phyloP scores from a whole-genome alignment of 352 stramenopile species.

The Saprolegnia diclina region DNA sequence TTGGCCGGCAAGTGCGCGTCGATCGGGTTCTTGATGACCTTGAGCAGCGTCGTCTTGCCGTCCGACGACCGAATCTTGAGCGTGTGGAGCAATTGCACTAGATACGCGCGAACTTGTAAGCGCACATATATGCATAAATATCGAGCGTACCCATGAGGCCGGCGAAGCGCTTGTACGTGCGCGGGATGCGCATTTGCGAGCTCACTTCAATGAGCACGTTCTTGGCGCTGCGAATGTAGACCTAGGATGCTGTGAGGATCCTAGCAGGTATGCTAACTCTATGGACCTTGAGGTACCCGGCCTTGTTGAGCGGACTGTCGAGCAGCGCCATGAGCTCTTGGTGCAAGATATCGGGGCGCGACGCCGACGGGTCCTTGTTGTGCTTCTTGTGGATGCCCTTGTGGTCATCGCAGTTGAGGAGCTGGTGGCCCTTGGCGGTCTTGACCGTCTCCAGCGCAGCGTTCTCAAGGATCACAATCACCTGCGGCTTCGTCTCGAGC shows the following conservation, averaged over 20 bases:
- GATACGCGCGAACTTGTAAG: slow-evolving; percentile 25
- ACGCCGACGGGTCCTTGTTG: slow-evolving; percentile 94
- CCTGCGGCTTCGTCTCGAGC: slow-evolving; percentile 38
- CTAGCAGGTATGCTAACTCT: not conserved
- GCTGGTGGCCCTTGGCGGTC: slow-evolving; percentile 97
- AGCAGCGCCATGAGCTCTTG: slow-evolving; percentile 98
- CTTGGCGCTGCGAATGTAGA: slow-evolving; percentile 96
- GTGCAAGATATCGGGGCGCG: slow-evolving; percentile 98
- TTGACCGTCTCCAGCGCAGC: slow-evolving; percentile 99
- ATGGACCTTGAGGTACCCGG: slow-evolving; percentile 91
- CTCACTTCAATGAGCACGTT: slow-evolving; percentile 98
- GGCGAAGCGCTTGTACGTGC: slow-evolving; percentile 98
- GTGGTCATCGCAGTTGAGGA: slow-evolving; percentile 99
- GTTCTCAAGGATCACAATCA: slow-evolving; percentile 98
- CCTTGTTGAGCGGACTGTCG: slow-evolving; percentile 99
- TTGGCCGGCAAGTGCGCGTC: slow-evolving; percentile 95
- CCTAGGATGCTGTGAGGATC: slow-evolving; percentile 28
- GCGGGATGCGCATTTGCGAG: slow-evolving; percentile 96
- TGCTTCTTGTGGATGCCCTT: slow-evolving; percentile 92
- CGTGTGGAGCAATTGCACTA: slow-evolving; percentile 99
- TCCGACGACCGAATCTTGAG: slow-evolving; percentile 99
- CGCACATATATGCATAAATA: slow-evolving; percentile 6
- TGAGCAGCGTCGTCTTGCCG: slow-evolving; percentile 95
- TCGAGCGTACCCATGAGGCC: slow-evolving; percentile 87
- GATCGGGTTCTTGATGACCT: slow-evolving; percentile 99